Evolutionary conservation across 805 yeast species (phyloP), one percentile per base, ranked within the genome.

Genomic region (Priceomyces castillae): DNA sequence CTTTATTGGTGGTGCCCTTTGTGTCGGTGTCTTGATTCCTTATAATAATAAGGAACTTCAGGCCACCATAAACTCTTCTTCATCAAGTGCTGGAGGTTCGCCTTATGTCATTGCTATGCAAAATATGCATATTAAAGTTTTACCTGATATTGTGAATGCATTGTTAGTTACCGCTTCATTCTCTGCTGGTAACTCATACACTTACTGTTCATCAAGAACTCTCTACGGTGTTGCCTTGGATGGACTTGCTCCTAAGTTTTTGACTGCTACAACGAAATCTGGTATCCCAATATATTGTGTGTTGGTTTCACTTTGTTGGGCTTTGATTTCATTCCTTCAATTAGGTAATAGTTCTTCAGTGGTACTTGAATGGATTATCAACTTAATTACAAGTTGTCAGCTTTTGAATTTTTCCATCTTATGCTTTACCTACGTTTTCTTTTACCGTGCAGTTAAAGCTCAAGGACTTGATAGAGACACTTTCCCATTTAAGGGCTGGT

Each of bases 11-110:
- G 90, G 95, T 25, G 80, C 90, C 20, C 64, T 89, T 2, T 82
- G 85, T 54, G 87, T 87, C 46, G 95, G 95, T 25, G 80, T 84
- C 48, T 76, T 88, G 4, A 79, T 88, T 48, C 81, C 90, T 1
- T 78, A 78, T 51, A 78, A 84, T 53, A 90, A 86, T 56, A 79
- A 84, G 2, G 64, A 61, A 3, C 66, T 88, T 47, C 65, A 76
- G 0, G 70, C 67, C 4, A 86, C 90, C 7, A 71, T 84, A 41
- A 68, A 74, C 15, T 76, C 82, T 31, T 76, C 81, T 39, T 47
- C 37, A 17, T 84, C 90, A 0, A 94, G 92, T 43, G 95, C 78
- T 15, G 77, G 74, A 12, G 67, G 79, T 9, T 72, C 77, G 17
- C 78, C 80, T 2, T 71, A 73, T 48, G 76, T 71, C 22, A 67